Percentiles rank a stretch among this genome's conserved stretches.
Evolutionary conservation across 495 filamentous ascomycete genomes (phyloP).

Genomic region (Penicillium malachiteum): DNA sequence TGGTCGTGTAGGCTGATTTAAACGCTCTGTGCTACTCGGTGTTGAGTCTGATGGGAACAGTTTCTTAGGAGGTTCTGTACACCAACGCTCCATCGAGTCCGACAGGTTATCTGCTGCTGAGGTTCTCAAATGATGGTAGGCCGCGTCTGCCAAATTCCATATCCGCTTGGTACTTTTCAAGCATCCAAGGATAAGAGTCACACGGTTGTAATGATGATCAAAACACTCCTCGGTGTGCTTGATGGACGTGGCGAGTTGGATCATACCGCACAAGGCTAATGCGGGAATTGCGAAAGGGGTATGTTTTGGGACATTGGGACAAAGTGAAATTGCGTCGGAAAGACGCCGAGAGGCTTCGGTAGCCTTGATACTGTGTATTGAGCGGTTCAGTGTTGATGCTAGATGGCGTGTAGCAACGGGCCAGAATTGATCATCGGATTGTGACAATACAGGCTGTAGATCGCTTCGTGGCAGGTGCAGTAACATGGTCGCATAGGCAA

Average conservation of each 20-base stretch:
- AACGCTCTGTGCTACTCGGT: conserved; percentile 20
- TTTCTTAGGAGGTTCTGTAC: conserved; percentile 28
- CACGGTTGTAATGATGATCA: conserved; percentile 44
- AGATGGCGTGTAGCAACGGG: conserved; percentile 29
- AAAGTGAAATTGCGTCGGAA: conserved; percentile 38
- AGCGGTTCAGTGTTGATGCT: conserved; percentile 37
- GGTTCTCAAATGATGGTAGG: conserved; percentile 28
- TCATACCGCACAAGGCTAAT: conserved; percentile 37
- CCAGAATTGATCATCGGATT: conserved; percentile 29
- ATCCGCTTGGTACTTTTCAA: conserved; percentile 36
- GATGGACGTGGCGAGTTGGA: conserved; percentile 37
- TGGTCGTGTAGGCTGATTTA: conserved; percentile 15
- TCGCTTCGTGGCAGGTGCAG: conserved; percentile 44
- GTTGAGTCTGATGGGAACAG: conserved; percentile 22
- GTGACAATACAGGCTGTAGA: conserved; percentile 30
- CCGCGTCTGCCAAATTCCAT: conserved; percentile 32
- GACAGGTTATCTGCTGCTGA: conserved; percentile 37
- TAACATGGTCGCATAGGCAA: conserved; percentile 42
- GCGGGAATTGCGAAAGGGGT: conserved; percentile 37
- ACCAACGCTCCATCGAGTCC: conserved; percentile 33
- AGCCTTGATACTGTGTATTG: conserved; percentile 44
- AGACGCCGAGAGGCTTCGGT: conserved; percentile 42
- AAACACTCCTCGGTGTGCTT: conserved; percentile 40
- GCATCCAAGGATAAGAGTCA: conserved; percentile 39
- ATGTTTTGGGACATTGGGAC: conserved; percentile 38